These are phyloP conservation scores for Pythium brachiatum DNA, from an alignment of 352 stramenopile species.

Conservation along the genomic window DNA sequence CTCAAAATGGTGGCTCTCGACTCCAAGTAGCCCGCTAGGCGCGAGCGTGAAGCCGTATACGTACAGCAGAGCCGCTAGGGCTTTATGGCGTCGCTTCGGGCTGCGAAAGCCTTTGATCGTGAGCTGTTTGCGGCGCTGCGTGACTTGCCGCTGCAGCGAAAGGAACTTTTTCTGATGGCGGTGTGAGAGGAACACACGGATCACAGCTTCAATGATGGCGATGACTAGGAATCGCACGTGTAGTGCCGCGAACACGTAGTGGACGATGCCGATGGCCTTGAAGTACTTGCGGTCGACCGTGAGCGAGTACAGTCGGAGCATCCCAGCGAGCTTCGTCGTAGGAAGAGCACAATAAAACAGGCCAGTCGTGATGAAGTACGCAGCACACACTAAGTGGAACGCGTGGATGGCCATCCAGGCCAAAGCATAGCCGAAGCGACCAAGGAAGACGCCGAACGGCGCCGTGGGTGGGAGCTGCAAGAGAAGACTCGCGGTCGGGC, in stretches of 20 bases:
- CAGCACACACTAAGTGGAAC: slow-evolving; percentile 11
- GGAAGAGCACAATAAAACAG: slow-evolving; percentile 11
- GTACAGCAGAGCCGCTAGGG: neutral
- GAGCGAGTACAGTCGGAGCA: slow-evolving; percentile 19
- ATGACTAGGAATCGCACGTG: slow-evolving; percentile 2
- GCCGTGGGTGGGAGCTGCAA: neutral
- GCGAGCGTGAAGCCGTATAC: slow-evolving; percentile 1
- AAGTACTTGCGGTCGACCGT: slow-evolving; percentile 1
- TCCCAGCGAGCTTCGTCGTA: slow-evolving; percentile 1
- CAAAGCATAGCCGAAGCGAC: neutral
- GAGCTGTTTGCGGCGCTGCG: neutral
- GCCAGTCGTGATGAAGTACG: slow-evolving; percentile 13
- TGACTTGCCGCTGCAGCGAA: neutral
- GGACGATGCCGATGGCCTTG: slow-evolving; percentile 3
- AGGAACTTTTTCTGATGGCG: neutral
- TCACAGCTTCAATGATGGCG: neutral
- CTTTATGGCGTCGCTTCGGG: neutral
- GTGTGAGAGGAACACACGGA: neutral
- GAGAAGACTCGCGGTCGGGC: neutral
- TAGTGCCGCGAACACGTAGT: slow-evolving; percentile 11
- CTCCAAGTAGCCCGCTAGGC: neutral
- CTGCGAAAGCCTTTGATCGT: neutral
- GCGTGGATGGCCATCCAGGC: slow-evolving; percentile 4
- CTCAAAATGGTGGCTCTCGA: slow-evolving; percentile 15
- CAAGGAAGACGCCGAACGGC: slow-evolving; percentile 10